Conservation (phyloP, 2,329 filamentous ascomycete species). For the Penicillium sp. region DNA sequence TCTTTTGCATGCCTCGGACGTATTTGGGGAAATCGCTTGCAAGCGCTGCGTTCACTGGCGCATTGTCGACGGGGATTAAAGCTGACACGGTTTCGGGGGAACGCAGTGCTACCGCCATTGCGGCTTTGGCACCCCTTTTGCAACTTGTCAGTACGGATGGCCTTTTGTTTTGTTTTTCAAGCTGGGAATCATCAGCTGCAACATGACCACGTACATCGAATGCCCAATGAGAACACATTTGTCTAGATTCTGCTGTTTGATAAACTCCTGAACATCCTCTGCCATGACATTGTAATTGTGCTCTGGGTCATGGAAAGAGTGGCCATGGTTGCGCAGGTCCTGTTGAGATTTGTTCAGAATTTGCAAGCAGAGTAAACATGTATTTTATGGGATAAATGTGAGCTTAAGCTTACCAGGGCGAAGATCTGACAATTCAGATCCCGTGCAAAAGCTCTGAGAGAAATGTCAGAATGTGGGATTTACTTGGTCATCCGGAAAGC, state of each 20-base stretch:
- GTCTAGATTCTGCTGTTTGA: slow-evolving; percentile 65
- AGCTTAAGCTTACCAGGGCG: slow-evolving; percentile 61
- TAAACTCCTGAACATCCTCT: slow-evolving; percentile 75
- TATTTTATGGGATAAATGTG: neutral
- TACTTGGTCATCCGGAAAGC: too few species aligned
- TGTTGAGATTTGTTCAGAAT: slow-evolving; percentile 32
- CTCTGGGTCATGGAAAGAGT: slow-evolving; percentile 69
- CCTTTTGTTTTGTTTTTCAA: neutral
- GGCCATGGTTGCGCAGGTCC: slow-evolving; percentile 91
- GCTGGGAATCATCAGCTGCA: neutral
- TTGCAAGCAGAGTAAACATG: neutral
- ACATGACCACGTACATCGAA: slow-evolving; percentile 64
- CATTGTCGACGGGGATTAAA: slow-evolving; percentile 85
- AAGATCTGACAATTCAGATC: slow-evolving; percentile 79
- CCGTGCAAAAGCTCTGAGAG: slow-evolving; percentile 63
- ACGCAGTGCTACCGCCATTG: slow-evolving; percentile 78
- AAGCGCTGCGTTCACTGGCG: slow-evolving; percentile 75
- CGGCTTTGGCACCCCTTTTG: slow-evolving; percentile 78
- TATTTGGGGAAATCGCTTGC: slow-evolving; percentile 73
- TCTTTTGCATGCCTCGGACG: slow-evolving; percentile 75
- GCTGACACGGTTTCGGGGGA: slow-evolving; percentile 64
- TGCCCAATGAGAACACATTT: slow-evolving; percentile 80
- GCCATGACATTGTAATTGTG: slow-evolving; percentile 85
- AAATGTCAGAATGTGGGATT: neutral
- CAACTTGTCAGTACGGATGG: slow-evolving; percentile 4